These are phyloP conservation scores for Vitis hybrid DNA, from an alignment of 177 flowering plant genomes.

Conservation along the genomic window DNA sequence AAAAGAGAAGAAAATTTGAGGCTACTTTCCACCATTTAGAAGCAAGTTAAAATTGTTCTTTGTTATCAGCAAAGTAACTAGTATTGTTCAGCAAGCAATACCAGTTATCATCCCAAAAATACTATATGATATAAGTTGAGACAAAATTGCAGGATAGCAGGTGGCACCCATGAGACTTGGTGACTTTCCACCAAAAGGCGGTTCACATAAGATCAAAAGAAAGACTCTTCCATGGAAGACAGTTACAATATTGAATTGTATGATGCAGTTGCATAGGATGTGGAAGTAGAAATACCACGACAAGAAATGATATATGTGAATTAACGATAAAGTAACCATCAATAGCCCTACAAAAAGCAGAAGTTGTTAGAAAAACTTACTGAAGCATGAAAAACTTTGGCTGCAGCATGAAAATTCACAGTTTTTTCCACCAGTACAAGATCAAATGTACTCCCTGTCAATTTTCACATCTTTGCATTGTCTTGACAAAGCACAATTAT, in stretches of 20 bases:
- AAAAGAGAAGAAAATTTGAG: too few relatives aligned
- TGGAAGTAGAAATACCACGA: too few relatives aligned
- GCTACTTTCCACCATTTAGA: too few relatives aligned
- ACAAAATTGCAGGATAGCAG: too few relatives aligned
- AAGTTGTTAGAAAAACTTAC: constrained; percentile 36
- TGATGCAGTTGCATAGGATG: not conserved
- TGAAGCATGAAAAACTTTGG: constrained; percentile 84
- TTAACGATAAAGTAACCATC: too few relatives aligned
- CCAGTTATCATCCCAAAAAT: too few relatives aligned
- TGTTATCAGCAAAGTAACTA: too few relatives aligned
- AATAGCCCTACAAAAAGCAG: not conserved
- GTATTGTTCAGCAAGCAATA: too few relatives aligned
- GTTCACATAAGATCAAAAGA: not conserved
- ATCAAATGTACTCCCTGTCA: constrained; percentile 94
- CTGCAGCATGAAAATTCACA: constrained; percentile 91
- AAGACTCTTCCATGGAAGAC: not conserved
- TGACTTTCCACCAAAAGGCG: not conserved
- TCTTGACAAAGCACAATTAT: constrained; percentile 90
- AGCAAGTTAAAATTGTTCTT: too few relatives aligned
- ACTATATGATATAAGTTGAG: too few relatives aligned
- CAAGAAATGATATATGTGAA: too few relatives aligned
- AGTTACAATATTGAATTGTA: not conserved
- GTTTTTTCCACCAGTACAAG: constrained; percentile 98
- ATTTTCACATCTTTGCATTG: constrained; percentile 98
- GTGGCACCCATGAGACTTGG: not conserved